These are phyloP conservation scores for Aspergillus calidoustus DNA, from an alignment of 2,329 filamentous ascomycete species.

Conservation along the genomic window DNA sequence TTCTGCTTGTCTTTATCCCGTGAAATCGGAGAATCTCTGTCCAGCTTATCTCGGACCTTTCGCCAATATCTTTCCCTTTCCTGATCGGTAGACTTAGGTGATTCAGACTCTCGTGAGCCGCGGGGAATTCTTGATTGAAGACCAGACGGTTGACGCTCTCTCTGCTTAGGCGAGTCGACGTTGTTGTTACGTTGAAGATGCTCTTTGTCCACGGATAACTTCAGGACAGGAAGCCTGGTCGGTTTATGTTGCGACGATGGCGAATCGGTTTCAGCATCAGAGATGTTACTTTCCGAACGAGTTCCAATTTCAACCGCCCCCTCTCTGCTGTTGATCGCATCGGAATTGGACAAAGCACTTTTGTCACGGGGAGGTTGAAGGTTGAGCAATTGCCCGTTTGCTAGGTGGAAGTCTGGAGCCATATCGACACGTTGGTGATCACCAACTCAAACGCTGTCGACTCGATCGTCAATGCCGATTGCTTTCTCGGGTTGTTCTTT, in stretches of 20 bases:
- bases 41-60: constrained; percentile 32
- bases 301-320: constrained; percentile 3
- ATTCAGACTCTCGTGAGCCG: constrained; percentile 10
- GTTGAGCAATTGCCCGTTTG: constrained; percentile 37
- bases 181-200: constrained; percentile 24
- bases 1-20: constrained; percentile 29
- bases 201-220: constrained; percentile 23
- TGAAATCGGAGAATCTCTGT: constrained; percentile 29
- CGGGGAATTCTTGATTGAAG: constrained; percentile 17
- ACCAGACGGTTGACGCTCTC: constrained; percentile 6
- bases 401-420: constrained; percentile 33
- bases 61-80: constrained; percentile 36
- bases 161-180: constrained; percentile 17
- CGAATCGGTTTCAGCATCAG: constrained; percentile 13
- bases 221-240: constrained; percentile 38
- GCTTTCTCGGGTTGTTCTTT: constrained; percentile 19
- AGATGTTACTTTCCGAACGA: constrained; percentile 15
- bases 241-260: constrained; percentile 25
- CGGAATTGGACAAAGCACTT: constrained; percentile 19
- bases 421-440: constrained; percentile 26
- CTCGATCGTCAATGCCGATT: constrained; percentile 23
- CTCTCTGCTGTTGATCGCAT: constrained; percentile 22
- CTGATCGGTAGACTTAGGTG: constrained; percentile 23
- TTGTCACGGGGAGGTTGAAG: constrained; percentile 30
- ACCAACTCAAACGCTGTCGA: constrained; percentile 17